phyloP scores from a whole-genome alignment of 139 green algal species.

The Chlorella sp. region DNA sequence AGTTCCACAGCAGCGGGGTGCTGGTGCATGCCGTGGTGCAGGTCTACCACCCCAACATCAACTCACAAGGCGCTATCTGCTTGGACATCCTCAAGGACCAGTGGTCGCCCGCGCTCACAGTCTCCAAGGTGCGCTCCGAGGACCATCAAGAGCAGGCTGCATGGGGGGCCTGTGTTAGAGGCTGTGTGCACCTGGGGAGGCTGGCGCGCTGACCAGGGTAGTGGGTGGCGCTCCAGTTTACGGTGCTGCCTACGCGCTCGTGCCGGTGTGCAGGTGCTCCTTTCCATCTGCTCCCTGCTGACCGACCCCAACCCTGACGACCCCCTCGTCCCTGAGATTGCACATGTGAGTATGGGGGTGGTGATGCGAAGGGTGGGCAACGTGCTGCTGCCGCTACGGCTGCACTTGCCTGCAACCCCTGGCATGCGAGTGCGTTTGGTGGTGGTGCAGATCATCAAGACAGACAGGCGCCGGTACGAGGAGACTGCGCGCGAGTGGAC shows the following conservation, averaged over 20 bases:
- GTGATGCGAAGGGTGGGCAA: no score
- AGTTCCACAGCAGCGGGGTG: no score
- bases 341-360: conserved; percentile 97
- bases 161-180: no score
- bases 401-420: no score
- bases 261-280: conserved; percentile 84
- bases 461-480: conserved; percentile 82
- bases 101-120: conserved; percentile 95
- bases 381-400: no score
- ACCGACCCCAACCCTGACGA: conserved; percentile 98
- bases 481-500: conserved; percentile 94
- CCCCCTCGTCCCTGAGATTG: conserved; percentile 97
- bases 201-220: no score
- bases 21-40: no score
- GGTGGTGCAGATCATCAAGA: conserved; percentile 96
- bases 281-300: conserved; percentile 95
- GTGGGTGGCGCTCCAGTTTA: no score
- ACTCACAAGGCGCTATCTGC: conserved; percentile 94
- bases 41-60: conserved; percentile 98
- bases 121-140: conserved; percentile 92
- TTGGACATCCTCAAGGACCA: conserved; percentile 98
- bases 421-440: no score
- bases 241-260: no score
- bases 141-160: no score
- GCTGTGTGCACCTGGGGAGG: no score